Base-by-base conservation (phyloP, 805 yeast genomes). In the Hemisphaericaspora nanyangensis region DNA sequence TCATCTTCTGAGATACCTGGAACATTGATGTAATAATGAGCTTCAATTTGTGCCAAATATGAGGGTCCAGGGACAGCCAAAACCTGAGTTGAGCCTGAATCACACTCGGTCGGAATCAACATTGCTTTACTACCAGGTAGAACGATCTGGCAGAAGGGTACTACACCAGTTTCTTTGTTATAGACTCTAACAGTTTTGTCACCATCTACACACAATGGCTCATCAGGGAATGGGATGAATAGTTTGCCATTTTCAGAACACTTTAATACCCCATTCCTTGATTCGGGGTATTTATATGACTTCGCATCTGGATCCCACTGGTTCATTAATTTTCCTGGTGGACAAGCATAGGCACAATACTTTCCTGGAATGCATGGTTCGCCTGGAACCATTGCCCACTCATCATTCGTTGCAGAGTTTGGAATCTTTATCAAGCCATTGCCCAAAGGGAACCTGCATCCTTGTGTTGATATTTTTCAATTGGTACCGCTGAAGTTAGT, bases 91-190 rank as follows among this genome's bases (percentile, higher is more conserved):
- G 64, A 52, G 7, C 77, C 74, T 11, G 70, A 62, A n/a, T 65
- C 72, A 41, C 82, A 79, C 38, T 72, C 58, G 17, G 95, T 87
- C 44, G 96, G 96, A 48, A 89, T 87, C 58, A 87, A 70, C 96
- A 88, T 88, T 50, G 88, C 95, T 67, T 88, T 96, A 61, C 87
- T 85, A 49, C 96, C 96, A 17, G 96, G 96, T 41, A 89, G 71
- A 6, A 89, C 95, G 7, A 96, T 88, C 66, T 89, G 96, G 61
- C 96, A 88, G 62, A 88, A 79, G 6, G 96, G 90, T 47, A 87
- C 89, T 42, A 74, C 67, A 5, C 64, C 44, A 30, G 70, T 70
- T 13, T 83, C 80, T 8, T 58, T 51, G 68, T 86, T 86, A 40
- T 68, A 53, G 65, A 77, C 85, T 24, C 60, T 51, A n/a, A 86